These are phyloP conservation scores for Candida rishiriensis DNA, from an alignment of 805 yeast genomes.

Conservation along the genomic window DNA sequence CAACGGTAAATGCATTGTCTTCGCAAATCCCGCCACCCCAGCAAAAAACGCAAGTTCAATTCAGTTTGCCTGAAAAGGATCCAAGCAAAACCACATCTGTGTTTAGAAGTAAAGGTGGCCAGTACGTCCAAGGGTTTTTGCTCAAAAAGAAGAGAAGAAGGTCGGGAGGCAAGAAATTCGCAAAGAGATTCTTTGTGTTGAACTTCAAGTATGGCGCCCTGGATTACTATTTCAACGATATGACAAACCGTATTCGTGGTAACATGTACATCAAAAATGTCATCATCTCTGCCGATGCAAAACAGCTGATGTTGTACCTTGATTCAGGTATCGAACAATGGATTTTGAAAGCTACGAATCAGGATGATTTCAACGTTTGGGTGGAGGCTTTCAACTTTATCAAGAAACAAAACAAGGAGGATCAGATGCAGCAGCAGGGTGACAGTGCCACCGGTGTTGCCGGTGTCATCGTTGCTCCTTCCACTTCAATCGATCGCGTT, in stretches of 20 bases:
- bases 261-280: conserved; percentile 84
- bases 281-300: conserved; percentile 73
- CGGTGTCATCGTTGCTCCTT: background rate
- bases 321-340: conserved; percentile 96
- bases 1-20: background rate
- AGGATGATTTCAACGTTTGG: conserved; percentile 76
- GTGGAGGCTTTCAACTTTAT: conserved; percentile 65
- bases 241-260: conserved; percentile 75
- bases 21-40: conserved; percentile 1
- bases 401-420: conserved; percentile 27
- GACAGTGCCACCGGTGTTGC: background rate
- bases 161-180: conserved; percentile 81
- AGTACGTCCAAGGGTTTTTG: conserved; percentile 71
- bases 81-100: conserved; percentile 25
- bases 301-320: conserved; percentile 64
- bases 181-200: conserved; percentile 77
- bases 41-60: conserved; percentile 19
- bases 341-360: conserved; percentile 69
- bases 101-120: conserved; percentile 53
- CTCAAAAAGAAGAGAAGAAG: conserved; percentile 69
- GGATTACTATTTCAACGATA: conserved; percentile 71
- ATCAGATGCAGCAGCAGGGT: conserved; percentile 1
- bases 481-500: background rate
- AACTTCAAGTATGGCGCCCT: conserved; percentile 80
- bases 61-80: conserved; percentile 21